Base-by-base conservation (phyloP, 495 filamentous ascomycete genomes). In the Aspergillus cavernicola region DNA sequence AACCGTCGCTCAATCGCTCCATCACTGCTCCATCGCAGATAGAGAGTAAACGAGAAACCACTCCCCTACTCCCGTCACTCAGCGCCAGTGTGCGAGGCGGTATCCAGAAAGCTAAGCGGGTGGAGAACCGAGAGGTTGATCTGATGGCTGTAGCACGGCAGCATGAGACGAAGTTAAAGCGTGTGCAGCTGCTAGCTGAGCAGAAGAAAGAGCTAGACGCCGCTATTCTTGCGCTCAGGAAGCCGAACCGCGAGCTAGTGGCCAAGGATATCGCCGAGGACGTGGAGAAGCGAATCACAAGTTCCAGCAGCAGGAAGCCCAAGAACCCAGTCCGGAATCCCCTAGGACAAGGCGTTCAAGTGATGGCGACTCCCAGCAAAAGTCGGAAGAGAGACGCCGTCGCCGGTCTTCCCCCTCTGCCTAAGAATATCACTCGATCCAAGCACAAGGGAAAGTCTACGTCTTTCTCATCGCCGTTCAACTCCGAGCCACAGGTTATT, bases 211-310 rank as follows among this genome's bases (percentile, higher is more conserved):
- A 96, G 62, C 74, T 97, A 22, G 83, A 87, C 60, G 83, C 87
- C 29, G 93, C 92, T 11, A 97, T 97, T 52, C 73, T 80, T 10
- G 77, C 88, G 1, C 73, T 97, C 23, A 88, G 90, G 59, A 95
- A 86, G 66, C 93, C 93, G 5, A 96, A 97, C 62, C 80, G 93
- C 50, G 79, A 85, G 6, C 73, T 92, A 36, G 89, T 88, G 11
- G 84, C 83, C 11, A 84, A 84, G 57, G 84, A 85, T 43, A 74
- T 90, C 33, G 86, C 80, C 6, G 84, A 92, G 4, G 84, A 81
- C 46, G 82, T 82, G 9, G 85, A 88, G 55, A 83, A 80, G 46
- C 48, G 60, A 60, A 78, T 87, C 51, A 66, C 48, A 16, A 55
- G 41, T 31, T 61, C 66, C 33, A 72, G 68, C 45, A 66, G 68